Evolutionary conservation across 2,329 filamentous ascomycete genomes (phyloP).

Genomic region (Hymenoscyphus infarciens): DNA sequence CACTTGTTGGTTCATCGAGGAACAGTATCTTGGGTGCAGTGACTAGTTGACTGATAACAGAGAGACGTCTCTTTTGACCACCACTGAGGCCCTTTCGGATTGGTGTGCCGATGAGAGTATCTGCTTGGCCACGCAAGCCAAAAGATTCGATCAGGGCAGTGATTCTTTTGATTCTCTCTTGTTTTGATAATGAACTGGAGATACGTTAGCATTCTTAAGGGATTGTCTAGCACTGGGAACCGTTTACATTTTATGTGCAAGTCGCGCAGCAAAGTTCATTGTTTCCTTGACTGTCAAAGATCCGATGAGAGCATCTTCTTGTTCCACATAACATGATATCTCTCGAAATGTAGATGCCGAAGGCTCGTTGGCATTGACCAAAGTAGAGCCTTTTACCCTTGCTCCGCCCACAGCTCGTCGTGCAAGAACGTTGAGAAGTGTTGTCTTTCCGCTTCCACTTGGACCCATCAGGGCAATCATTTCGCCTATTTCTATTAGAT

Average conservation of each 20-base stretch:
- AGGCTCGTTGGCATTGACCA: slow-evolving; percentile 59
- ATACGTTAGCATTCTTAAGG: slow-evolving; percentile 2
- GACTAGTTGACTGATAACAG: slow-evolving; percentile 77
- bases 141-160: slow-evolving; percentile 67
- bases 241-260: slow-evolving; percentile 54
- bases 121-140: slow-evolving; percentile 64
- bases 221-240: not conserved
- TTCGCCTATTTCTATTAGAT: slow-evolving; percentile 49
- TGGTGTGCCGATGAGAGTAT: slow-evolving; percentile 75
- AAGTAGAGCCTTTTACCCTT: slow-evolving; percentile 51
- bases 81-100: slow-evolving; percentile 81
- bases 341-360: slow-evolving; percentile 55
- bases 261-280: slow-evolving; percentile 69
- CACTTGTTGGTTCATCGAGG: slow-evolving; percentile 83
- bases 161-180: slow-evolving; percentile 60
- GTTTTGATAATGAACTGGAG: slow-evolving; percentile 40
- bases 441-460: slow-evolving; percentile 72
- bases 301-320: slow-evolving; percentile 81
- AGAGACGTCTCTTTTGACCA: slow-evolving; percentile 77
- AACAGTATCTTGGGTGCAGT: slow-evolving; percentile 79
- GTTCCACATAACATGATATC: slow-evolving; percentile 77
- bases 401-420: slow-evolving; percentile 51
- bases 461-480: slow-evolving; percentile 81
- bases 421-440: slow-evolving; percentile 75
- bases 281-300: slow-evolving; percentile 79